Evolutionary conservation across 2,329 filamentous ascomycete genomes (phyloP).

Genomic region (Colletotrichum coccodes): DNA sequence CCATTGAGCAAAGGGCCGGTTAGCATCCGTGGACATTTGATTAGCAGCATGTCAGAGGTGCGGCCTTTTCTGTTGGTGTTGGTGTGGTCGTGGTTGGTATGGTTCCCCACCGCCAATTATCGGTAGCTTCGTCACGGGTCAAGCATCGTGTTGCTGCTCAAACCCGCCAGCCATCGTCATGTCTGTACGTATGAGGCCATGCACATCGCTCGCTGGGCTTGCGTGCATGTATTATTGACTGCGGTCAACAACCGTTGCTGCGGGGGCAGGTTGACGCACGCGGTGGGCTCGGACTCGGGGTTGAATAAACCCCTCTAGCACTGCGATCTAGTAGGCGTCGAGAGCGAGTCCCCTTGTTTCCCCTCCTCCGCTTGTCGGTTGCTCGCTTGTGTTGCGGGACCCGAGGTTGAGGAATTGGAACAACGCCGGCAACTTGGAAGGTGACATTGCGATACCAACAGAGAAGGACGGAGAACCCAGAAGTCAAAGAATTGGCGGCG

Average conservation of each 20-base stretch:
- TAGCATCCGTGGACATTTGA: conserved; percentile 11
- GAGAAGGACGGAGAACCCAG: conserved; percentile 1
- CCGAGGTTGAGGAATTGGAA: conserved; percentile 30
- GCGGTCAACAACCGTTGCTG: conserved; percentile 4
- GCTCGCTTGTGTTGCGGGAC: conserved; percentile 34
- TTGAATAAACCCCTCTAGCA: neutral
- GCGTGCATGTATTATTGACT: conserved; percentile 4
- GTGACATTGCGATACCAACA: conserved; percentile 25
- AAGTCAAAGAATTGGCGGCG: conserved; percentile 10
- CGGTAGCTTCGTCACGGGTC: conserved; percentile 1
- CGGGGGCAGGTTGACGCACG: neutral
- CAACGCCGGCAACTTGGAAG: conserved; percentile 23
- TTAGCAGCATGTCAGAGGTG: conserved; percentile 20
- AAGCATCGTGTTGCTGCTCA: conserved; percentile 5
- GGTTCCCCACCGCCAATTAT: conserved; percentile 20
- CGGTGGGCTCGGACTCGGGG: conserved; percentile 11
- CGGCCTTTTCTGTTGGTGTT: neutral
- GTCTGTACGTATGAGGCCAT: conserved; percentile 24
- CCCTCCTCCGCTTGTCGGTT: conserved; percentile 46
- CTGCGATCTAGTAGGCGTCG: neutral
- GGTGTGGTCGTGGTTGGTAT: neutral
- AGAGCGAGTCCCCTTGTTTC: neutral
- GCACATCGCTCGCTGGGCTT: conserved; percentile 16
- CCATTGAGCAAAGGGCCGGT: conserved; percentile 36
- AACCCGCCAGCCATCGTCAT: conserved; percentile 1